phyloP scores from a whole-genome alignment of 345 rosid genomes.

The Carallia brachiata region DNA sequence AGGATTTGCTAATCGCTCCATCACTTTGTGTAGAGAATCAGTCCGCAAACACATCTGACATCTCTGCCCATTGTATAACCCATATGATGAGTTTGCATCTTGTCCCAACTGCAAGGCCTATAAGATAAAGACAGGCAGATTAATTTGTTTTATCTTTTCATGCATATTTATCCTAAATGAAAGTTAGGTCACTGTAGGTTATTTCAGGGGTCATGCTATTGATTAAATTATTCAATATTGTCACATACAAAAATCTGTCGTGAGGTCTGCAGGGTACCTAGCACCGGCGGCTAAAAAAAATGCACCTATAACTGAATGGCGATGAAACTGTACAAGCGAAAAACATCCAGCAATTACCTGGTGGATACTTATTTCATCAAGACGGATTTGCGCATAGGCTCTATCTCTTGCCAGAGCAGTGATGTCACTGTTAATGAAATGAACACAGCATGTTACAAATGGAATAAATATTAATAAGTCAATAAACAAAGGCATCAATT shows the following conservation, averaged over 20 bases:
- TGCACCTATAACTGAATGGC: not conserved
- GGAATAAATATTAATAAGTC: not conserved
- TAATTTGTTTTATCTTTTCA: not conserved
- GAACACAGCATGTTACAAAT: not conserved
- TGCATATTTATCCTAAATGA: not conserved
- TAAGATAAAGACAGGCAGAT: not conserved
- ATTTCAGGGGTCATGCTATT: not conserved
- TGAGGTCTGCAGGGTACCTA: not conserved
- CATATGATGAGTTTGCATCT: slow-evolving; percentile 54
- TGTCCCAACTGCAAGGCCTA: slow-evolving; percentile 83
- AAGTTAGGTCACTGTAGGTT: not conserved
- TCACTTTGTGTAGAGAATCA: slow-evolving; percentile 72
- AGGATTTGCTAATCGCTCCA: slow-evolving; percentile 75
- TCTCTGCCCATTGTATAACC: slow-evolving; percentile 55
- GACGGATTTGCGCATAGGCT: slow-evolving; percentile 90
- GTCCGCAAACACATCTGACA: slow-evolving; percentile 87
- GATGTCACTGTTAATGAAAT: slow-evolving; percentile 55
- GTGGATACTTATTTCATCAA: slow-evolving; percentile 82
- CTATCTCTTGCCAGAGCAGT: slow-evolving; percentile 86
- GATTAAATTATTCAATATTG: not conserved
- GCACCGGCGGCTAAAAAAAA: not conserved
- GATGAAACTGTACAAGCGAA: slow-evolving; percentile 2
- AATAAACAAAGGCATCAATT: not conserved
- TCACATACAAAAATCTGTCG: not conserved
- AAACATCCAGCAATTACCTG: slow-evolving; percentile 50